phyloP scores from a whole-genome alignment of 2,329 filamentous ascomycete species.

The Massarina eburnea region DNA sequence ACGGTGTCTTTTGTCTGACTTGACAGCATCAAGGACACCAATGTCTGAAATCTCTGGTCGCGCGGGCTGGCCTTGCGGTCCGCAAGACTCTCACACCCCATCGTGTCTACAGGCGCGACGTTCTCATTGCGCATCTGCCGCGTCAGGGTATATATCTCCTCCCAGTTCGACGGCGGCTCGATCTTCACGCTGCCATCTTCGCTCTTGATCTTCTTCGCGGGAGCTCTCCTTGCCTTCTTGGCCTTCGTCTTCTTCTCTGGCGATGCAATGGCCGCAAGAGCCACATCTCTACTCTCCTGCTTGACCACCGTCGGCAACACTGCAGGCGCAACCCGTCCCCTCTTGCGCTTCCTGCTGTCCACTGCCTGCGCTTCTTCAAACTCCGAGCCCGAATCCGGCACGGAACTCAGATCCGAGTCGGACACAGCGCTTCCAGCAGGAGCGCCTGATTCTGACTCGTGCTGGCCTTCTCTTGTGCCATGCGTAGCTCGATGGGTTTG shows the following conservation, averaged over 20 bases:
- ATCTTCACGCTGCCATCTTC: conserved; percentile 44
- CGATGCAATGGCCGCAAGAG: conserved; percentile 18
- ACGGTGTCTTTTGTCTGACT: conserved; percentile 93
- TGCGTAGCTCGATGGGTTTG: conserved; percentile 21
- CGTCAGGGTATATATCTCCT: conserved; percentile 75
- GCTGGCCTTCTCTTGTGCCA: conserved; percentile 11
- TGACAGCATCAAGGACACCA: conserved; percentile 86
- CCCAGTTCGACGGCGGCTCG: conserved; percentile 77
- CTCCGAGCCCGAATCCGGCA: conserved; percentile 28
- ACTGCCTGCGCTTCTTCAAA: conserved; percentile 13
- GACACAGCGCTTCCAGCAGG: conserved; percentile 13
- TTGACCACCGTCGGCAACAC: conserved; percentile 34
- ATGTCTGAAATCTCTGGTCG: conserved; percentile 78
- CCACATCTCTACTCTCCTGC: conserved; percentile 24
- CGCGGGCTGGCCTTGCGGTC: conserved; percentile 51
- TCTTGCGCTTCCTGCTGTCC: conserved; percentile 51
- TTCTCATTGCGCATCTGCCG: conserved; percentile 75
- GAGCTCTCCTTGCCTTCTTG: conserved; percentile 41
- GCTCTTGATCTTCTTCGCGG: conserved; percentile 37
- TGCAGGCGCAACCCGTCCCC: conserved; percentile 36
- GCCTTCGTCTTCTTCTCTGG: conserved; percentile 25
- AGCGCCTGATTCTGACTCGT: conserved; percentile 14
- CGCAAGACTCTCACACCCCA: conserved; percentile 86
- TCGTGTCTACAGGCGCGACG: conserved; percentile 87
- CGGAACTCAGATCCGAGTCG: conserved; percentile 38